Conservation (phyloP, 208 protist genomes). For the Leishmania major region DNA sequence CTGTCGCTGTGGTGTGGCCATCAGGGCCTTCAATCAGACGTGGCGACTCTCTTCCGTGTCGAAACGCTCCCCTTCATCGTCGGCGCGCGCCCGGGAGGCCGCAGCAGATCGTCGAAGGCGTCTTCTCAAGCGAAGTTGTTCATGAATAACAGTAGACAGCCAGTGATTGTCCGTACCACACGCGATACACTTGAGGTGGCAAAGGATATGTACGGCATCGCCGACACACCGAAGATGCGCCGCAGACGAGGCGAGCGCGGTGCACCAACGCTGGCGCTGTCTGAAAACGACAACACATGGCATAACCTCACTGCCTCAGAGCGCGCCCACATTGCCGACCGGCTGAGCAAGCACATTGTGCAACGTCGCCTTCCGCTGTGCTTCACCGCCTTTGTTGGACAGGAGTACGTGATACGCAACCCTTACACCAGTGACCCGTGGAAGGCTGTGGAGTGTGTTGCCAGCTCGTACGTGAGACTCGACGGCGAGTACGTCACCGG, state of each 20-base stretch:
- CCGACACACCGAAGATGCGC: conserved; percentile 20
- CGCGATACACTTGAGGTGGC: conserved; percentile 11
- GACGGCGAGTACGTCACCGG: conserved; percentile 34
- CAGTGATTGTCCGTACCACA: conserved; percentile 23
- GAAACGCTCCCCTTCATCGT: conserved; percentile 70
- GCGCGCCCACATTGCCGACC: conserved; percentile 15
- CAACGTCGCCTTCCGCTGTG: conserved; percentile 50
- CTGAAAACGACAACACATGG: conserved; percentile 24
- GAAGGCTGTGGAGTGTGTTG: conserved; percentile 37
- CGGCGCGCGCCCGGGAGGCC: conserved; percentile 32
- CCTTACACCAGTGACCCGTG: conserved; percentile 33
- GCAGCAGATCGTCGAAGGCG: background rate
- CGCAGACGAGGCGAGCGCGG: background rate
- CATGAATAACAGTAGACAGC: background rate
- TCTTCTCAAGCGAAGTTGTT: background rate
- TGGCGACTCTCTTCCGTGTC: conserved; percentile 56
- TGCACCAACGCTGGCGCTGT: background rate
- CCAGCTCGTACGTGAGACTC: conserved; percentile 49
- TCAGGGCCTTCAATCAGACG: conserved; percentile 72
- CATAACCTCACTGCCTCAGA: conserved; percentile 21
- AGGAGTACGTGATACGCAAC: conserved; percentile 47
- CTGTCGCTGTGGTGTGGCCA: conserved; percentile 77
- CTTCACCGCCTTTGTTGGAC: conserved; percentile 60
- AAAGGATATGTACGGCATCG: conserved; percentile 17
- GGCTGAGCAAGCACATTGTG: conserved; percentile 35